phyloP scores from a whole-genome alignment of 495 filamentous ascomycete genomes.

The Rostrohypoxylon terebratum region DNA sequence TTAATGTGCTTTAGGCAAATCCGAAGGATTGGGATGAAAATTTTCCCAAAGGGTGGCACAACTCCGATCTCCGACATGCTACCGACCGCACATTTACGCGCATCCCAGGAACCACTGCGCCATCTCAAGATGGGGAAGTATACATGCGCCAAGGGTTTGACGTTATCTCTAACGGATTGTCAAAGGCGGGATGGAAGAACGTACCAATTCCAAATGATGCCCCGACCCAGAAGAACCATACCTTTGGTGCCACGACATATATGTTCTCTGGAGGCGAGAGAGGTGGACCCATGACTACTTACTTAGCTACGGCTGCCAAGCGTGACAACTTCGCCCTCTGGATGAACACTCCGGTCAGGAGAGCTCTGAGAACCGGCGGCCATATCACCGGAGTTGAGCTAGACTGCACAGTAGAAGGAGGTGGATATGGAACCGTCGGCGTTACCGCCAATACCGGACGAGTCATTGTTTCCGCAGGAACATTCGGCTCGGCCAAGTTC shows the following conservation, averaged over 20 bases:
- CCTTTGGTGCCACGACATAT: constrained; percentile 72
- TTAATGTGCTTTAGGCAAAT: constrained; percentile 50
- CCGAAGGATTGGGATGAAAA: constrained; percentile 76
- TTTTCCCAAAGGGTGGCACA: constrained; percentile 80
- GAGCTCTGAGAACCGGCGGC: constrained; percentile 71
- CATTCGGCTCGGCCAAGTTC: constrained; percentile 78
- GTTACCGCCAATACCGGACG: constrained; percentile 69
- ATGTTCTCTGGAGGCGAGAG: constrained; percentile 76
- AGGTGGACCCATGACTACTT: constrained; percentile 79
- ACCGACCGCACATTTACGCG: constrained; percentile 73
- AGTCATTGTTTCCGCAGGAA: constrained; percentile 76
- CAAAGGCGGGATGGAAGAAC: constrained; percentile 69
- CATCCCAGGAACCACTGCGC: constrained; percentile 76
- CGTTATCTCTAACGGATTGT: constrained; percentile 67
- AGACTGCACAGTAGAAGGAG: constrained; percentile 65
- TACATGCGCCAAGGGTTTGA: constrained; percentile 76
- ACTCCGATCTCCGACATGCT: constrained; percentile 69
- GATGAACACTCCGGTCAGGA: constrained; percentile 73
- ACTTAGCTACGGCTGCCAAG: constrained; percentile 71
- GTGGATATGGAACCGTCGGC: constrained; percentile 68
- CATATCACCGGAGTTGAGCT: constrained; percentile 77
- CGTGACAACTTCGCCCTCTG: constrained; percentile 76
- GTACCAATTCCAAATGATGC: constrained; percentile 69
- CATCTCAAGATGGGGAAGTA: constrained; percentile 74
- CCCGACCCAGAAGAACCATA: constrained; percentile 74